Base-by-base conservation (phyloP, 2,329 filamentous ascomycete genomes). In the Sclerotinia glacialis region DNA sequence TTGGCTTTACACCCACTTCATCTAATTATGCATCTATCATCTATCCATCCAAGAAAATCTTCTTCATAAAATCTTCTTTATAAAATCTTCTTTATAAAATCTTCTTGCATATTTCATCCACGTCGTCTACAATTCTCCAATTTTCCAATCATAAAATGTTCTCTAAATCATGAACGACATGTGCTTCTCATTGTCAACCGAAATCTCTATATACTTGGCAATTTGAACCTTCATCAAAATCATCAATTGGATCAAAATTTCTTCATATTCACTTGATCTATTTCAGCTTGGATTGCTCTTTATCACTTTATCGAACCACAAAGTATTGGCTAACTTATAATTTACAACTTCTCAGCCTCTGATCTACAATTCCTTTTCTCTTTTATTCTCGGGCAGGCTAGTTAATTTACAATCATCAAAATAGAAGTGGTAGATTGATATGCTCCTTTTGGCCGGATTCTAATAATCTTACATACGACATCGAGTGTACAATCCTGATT, bases 371-470 rank as follows among this genome's bases (percentile, higher is more conserved):
- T n/a, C n/a, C 44, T 21, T 21, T 18, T 31, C 0, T 12, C 6
- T 18, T 37, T 7, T 26, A 14, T 26, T 11, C 26, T 60, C 8
- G 5, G 23, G 18, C 7, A 60, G 49, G 3, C 1, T 14, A 1
- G 14, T 34, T 11, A 37, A 37, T 12, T 0, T 18, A 47, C 0
- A 18, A 49, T 26, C 8, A 6, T 37, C 37, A 14, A 18, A 14
- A n/a, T n/a, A 9, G n/a, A 34, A 14, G 5, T 11, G 5, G 5
- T 18, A 5, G 12, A 21, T 16, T 2, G 2, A 0, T 1, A 37
- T 18, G 8, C 7, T 3, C 5, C 8, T 37, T 2, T 6, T 28
- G 28, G 9, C 3, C 21, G 11, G 12, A 37, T 18, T 34, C 3
- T 2, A 2, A 31, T 26, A 40, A 12, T 16, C 37, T 40, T 9